phyloP scores from a whole-genome alignment of 306 rosid species.

The Albizia julibrissin region DNA sequence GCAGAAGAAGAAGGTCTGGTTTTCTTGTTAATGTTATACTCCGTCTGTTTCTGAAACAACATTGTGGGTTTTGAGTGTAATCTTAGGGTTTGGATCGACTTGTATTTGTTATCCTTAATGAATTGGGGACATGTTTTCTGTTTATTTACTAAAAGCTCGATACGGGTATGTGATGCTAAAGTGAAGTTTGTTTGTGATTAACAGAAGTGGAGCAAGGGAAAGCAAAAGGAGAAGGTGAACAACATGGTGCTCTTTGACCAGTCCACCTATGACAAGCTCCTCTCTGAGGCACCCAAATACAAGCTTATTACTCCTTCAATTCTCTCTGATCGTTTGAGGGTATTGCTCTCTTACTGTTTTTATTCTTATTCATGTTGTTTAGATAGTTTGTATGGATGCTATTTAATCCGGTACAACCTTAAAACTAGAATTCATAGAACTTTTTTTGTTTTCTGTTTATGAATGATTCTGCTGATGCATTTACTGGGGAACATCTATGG shows the following conservation, averaged over 20 bases:
- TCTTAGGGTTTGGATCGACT: neutral
- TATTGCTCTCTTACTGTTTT: slow-evolving; percentile 1
- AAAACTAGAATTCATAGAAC: neutral
- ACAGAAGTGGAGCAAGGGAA: slow-evolving; percentile 88
- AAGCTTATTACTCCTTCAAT: slow-evolving; percentile 78
- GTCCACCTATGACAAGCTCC: slow-evolving; percentile 66
- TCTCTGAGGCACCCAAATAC: slow-evolving; percentile 72
- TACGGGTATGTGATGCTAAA: neutral
- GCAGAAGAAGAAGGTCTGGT: slow-evolving; percentile 72
- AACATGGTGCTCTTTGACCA: slow-evolving; percentile 77
- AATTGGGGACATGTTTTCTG: neutral
- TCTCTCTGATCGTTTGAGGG: slow-evolving; percentile 77
- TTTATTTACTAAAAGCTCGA: neutral
- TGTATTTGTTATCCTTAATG: neutral
- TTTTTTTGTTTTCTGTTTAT: neutral
- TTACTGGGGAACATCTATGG: neutral
- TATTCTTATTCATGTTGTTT: neutral
- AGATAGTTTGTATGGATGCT: neutral
- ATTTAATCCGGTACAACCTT: neutral
- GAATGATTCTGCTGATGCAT: neutral
- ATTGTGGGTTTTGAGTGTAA: neutral
- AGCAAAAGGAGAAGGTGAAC: slow-evolving; percentile 88
- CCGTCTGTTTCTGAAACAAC: neutral
- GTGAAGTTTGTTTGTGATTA: neutral
- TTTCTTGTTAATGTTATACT: neutral